Base-by-base conservation (phyloP, 2,329 filamentous ascomycete species). In the Fusarium cyanostomum region DNA sequence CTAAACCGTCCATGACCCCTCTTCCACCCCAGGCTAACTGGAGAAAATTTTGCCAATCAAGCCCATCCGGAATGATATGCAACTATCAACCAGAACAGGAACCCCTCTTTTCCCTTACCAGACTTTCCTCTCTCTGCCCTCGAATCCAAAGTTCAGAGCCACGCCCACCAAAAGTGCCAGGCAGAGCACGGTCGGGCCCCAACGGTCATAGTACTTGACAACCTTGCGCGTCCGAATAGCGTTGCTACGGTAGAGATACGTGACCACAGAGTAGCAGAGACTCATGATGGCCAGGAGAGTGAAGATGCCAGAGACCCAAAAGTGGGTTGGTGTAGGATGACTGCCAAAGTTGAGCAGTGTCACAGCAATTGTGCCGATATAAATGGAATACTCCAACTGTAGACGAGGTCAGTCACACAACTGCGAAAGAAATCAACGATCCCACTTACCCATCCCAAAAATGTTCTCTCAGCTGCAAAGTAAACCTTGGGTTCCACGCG, bases 401-500 rank as follows among this genome's bases (percentile, higher is more conserved):
- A 57, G 30, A 9, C 37, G 21, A 46, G 8, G 41, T 68, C 38
- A 50, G 53, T 45, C 15, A 54, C 13, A 12, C 24, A 13, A 28
- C 11, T 11, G 10, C 10, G 5, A 6, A n/a, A 9, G 12, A 8
- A 10, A 37, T 21, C 12, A n/a, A 11, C 8, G 18, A 21, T 34
- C 11, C 8, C 26, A 79, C 87, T 80, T 79, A 91, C 89, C 93
- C 95, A 99, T 63, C 92, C 92, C 55, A 99, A 84, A 79, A 97
- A 99, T 1, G 95, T 99, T 65, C 95, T 87, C 78, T 99, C 95
- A 1, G 93, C 94, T 18, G 95, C 95, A 74, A 99, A 97, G 77
- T 93, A 97, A 46, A 99, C 95, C 79, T 99, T 99, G 30, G 95
- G 95, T 77, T 99, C 95, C 30, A 99, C 94, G 44, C 95, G 89